Conservation (phyloP, 768 basidiomycete genomes). For the Naganishia onofrii region DNA sequence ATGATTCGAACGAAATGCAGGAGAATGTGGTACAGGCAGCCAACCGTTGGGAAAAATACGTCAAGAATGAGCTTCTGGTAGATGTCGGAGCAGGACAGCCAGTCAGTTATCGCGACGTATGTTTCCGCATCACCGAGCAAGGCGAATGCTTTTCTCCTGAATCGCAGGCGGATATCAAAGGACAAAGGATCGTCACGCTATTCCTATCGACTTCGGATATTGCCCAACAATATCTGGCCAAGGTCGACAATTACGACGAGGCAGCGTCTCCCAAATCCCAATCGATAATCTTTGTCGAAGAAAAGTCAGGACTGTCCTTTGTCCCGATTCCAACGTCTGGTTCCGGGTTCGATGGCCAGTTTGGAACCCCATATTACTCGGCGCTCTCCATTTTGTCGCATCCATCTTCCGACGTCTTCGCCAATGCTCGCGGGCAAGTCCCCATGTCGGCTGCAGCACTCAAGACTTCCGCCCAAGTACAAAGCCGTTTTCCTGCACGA, state of each 20-base stretch:
- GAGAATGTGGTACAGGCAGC: slow-evolving; percentile 35
- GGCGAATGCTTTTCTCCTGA: not conserved
- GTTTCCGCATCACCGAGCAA: slow-evolving; percentile 27
- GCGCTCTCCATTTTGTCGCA: slow-evolving; percentile 13
- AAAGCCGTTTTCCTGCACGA: slow-evolving; percentile 46
- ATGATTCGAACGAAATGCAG: slow-evolving; percentile 26
- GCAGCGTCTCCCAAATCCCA: not conserved
- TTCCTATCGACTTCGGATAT: slow-evolving; percentile 37
- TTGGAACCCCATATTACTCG: slow-evolving; percentile 13
- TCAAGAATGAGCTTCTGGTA: slow-evolving; percentile 40
- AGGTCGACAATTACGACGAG: slow-evolving; percentile 3
- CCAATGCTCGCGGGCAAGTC: slow-evolving; percentile 27
- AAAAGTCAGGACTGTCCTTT: slow-evolving; percentile 12
- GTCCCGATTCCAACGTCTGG: slow-evolving; percentile 4
- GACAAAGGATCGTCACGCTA: slow-evolving; percentile 33
- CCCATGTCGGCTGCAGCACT: not conserved
- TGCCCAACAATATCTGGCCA: slow-evolving; percentile 13
- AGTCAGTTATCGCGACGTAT: slow-evolving; percentile 45
- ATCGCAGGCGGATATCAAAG: not conserved
- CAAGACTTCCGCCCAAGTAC: not conserved
- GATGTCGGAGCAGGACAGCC: slow-evolving; percentile 36
- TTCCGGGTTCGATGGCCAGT: not conserved
- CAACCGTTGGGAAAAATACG: slow-evolving; percentile 43
- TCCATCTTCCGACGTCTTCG: slow-evolving; percentile 34
- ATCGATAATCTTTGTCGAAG: not conserved